These are phyloP conservation scores for Caryopteris hybrid DNA, from an alignment of 305 asterid species.

Conservation along the genomic window DNA sequence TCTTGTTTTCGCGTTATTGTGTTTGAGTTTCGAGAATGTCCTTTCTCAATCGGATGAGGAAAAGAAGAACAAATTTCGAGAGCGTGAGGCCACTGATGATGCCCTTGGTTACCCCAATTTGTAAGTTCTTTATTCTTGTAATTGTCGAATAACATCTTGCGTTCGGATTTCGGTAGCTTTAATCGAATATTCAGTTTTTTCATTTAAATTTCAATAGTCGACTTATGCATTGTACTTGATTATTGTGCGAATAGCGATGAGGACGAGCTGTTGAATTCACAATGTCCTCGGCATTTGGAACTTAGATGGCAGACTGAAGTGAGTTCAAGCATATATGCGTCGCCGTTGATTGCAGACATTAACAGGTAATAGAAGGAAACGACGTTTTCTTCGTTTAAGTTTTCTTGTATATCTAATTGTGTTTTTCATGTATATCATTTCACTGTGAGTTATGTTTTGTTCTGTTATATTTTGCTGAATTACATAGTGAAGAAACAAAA, in stretches of 20 bases:
- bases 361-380: conserved; percentile 54
- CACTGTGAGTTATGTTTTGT: not conserved
- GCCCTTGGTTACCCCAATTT: conserved; percentile 81
- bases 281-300: conserved; percentile 95
- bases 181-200: not conserved
- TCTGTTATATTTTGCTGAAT: not conserved
- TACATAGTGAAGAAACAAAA: not conserved
- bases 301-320: conserved; percentile 99
- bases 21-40: conserved; percentile 53
- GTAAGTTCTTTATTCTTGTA: conserved; percentile 34
- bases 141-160: conserved; percentile 4
- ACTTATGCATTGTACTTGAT: not conserved
- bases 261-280: conserved; percentile 83
- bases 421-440: not conserved
- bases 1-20: conserved; percentile 33
- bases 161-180: conserved; percentile 1
- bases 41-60: conserved; percentile 60
- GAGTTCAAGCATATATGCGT: conserved; percentile 91
- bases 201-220: not conserved
- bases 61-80: conserved; percentile 72
- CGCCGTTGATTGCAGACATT: conserved; percentile 92
- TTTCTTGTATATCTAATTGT: not conserved
- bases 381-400: not conserved
- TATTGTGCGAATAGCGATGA: conserved; percentile 54
- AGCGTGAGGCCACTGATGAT: conserved; percentile 93